These are phyloP conservation scores for Axilococcus clingmanii DNA, from an alignment of 139 green algal genomes.

Conservation along the genomic window DNA sequence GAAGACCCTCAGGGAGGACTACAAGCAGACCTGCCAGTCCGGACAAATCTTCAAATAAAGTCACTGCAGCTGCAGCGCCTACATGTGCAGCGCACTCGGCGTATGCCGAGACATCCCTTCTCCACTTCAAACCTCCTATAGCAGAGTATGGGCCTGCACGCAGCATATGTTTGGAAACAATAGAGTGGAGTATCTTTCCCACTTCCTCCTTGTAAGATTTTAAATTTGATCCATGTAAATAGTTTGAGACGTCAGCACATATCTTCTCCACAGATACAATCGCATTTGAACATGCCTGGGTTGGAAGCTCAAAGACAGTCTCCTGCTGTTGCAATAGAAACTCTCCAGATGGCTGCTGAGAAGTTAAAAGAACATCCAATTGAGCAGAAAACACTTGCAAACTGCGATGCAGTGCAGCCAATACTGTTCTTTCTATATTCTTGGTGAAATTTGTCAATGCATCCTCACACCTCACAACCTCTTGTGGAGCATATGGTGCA, in stretches of 20 bases:
- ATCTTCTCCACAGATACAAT: not conserved
- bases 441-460: not conserved
- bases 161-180: not conserved
- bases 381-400: no score
- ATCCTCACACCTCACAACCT: no score
- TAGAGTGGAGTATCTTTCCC: not conserved
- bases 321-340: no score
- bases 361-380: no score
- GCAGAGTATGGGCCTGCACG: conserved; percentile 35
- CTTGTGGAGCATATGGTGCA: no score
- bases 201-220: not conserved
- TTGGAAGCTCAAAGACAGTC: not conserved
- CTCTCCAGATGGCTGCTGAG: no score
- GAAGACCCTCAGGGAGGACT: conserved; percentile 62
- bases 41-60: conserved; percentile 26
- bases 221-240: not conserved
- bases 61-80: conserved; percentile 7
- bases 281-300: not conserved
- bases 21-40: conserved; percentile 52
- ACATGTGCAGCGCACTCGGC: conserved; percentile 21
- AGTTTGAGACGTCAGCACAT: not conserved
- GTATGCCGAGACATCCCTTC: conserved; percentile 58
- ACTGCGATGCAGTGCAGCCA: no score
- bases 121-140: conserved; percentile 55
- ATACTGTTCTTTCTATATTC: no score